phyloP scores from a whole-genome alignment of 192 early-diverging fungal species.

The Funneliformis geosporum region DNA sequence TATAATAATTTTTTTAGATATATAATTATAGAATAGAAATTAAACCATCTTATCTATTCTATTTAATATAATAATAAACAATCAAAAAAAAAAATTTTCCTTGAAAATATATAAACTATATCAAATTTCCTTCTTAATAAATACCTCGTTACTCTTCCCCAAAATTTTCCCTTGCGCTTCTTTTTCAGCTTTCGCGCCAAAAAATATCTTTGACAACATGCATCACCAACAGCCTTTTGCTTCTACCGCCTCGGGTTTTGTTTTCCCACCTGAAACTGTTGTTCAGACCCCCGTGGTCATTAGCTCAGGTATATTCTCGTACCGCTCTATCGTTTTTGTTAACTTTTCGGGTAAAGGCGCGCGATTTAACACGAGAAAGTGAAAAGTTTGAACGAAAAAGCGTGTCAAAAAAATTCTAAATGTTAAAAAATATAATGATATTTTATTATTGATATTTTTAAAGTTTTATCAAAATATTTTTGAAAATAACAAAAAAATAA shows the following conservation, averaged over 20 bases:
- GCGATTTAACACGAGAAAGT: too few relatives aligned
- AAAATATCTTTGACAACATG: background rate
- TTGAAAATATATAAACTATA: background rate
- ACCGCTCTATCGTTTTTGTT: background rate
- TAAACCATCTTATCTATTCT: background rate
- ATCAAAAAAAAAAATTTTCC: background rate
- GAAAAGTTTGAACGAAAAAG: background rate
- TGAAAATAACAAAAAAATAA: too few relatives aligned
- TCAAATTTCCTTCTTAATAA: background rate
- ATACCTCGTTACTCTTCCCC: background rate
- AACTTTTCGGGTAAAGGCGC: background rate
- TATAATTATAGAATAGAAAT: background rate
- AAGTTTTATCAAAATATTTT: too few relatives aligned
- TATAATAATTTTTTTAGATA: background rate
- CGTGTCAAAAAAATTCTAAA: background rate
- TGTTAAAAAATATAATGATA: too few relatives aligned
- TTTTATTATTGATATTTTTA: too few relatives aligned
- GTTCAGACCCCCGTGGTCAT: background rate
- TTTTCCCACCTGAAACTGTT: background rate
- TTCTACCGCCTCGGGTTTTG: background rate
- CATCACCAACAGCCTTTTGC: background rate
- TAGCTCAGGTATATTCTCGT: background rate
- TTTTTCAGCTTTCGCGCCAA: background rate
- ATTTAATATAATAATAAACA: conserved; percentile 1
- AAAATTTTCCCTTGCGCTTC: background rate